Evolutionary conservation across 2,329 filamentous ascomycete species (phyloP).

Genomic region (Uncinocarpus reesii): DNA sequence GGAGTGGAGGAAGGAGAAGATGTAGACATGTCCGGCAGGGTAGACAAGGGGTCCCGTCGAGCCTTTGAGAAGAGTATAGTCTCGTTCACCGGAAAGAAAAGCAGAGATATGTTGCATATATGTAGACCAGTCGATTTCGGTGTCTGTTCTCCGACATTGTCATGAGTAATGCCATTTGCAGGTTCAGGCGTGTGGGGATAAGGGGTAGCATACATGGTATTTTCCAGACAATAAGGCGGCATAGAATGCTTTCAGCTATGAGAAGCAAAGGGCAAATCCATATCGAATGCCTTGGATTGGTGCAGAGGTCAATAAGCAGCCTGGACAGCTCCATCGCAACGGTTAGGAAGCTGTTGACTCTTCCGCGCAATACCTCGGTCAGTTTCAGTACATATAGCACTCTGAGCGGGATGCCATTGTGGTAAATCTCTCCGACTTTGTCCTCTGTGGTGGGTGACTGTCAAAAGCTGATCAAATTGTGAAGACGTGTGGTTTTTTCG

Average conservation of each 20-base stretch:
- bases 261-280: constrained; percentile 60
- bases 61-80: constrained; percentile 77
- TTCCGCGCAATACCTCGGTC: no score
- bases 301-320: constrained; percentile 35
- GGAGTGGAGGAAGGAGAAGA: constrained; percentile 69
- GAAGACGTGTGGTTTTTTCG: no score
- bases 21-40: constrained; percentile 85
- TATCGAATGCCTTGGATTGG: constrained; percentile 47
- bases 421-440: no score
- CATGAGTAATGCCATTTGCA: not conserved
- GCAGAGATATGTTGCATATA: constrained; percentile 91
- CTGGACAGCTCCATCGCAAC: constrained; percentile 18
- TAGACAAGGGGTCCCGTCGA: constrained; percentile 91
- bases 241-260: constrained; percentile 60
- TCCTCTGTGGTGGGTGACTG: no score
- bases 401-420: no score
- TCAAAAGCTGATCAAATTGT: no score
- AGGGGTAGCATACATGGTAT: constrained; percentile 58
- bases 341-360: not conserved
- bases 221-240: constrained; percentile 64
- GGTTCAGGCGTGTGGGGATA: not conserved
- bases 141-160: constrained; percentile 50
- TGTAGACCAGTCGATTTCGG: constrained; percentile 93
- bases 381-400: no score
- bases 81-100: constrained; percentile 71